These are phyloP conservation scores for Ministeria vibrans DNA, from an alignment of 78 protist species.

Conservation along the genomic window DNA sequence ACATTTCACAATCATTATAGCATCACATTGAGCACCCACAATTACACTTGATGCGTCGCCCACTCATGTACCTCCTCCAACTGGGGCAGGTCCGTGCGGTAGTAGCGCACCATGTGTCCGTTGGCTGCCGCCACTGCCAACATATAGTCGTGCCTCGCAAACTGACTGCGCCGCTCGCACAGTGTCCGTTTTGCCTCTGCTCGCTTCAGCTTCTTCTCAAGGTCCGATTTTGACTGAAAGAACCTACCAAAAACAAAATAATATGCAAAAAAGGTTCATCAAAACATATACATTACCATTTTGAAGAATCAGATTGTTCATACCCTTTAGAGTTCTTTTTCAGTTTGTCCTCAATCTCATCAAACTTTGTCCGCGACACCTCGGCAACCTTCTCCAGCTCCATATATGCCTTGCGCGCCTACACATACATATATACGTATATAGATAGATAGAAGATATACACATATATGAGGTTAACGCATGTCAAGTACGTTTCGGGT, in stretches of 20 bases:
- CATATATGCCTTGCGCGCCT: not conserved
- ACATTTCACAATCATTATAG: no score
- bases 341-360: not conserved
- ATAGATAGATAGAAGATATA: no score
- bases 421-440: not conserved
- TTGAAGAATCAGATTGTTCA: not conserved
- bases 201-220: no score
- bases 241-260: no score
- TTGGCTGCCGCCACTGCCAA: not conserved
- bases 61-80: not conserved
- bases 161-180: slow-evolving; percentile 11
- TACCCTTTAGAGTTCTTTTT: not conserved
- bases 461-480: no score
- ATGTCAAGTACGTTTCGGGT: no score
- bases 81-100: not conserved
- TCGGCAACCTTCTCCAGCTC: not conserved
- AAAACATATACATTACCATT: no score
- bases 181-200: no score
- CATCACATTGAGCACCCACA: no score
- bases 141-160: not conserved
- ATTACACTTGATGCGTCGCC: no score
- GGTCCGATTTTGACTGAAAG: no score
- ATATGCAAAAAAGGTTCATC: no score
- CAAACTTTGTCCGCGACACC: not conserved
- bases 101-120: not conserved